Conservation (phyloP, 1,139 yeast genomes). For the Geotrichum macrosporum region DNA sequence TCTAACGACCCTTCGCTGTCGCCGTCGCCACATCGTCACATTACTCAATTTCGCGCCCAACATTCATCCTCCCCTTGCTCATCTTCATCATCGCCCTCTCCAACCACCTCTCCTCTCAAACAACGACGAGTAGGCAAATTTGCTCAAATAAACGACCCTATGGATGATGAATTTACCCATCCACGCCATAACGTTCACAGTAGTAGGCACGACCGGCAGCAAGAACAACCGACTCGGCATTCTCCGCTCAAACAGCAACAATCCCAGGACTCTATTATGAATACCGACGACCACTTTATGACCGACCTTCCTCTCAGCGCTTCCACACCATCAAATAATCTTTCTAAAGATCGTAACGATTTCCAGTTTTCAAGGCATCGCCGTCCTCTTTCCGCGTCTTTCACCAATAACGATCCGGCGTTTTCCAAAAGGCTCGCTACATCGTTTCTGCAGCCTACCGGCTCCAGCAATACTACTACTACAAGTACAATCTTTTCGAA, state of each 20-base stretch:
- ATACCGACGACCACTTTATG: conserved; percentile 15
- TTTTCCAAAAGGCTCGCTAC: conserved; percentile 17
- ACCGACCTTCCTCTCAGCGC: conserved; percentile 9
- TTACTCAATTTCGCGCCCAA: conserved; percentile 15
- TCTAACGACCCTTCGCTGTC: conserved; percentile 19
- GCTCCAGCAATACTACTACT: neutral
- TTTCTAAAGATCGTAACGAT: neutral
- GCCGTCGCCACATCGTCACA: conserved; percentile 20
- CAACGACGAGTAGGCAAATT: conserved; percentile 12
- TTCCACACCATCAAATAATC: neutral
- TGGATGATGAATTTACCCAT: neutral
- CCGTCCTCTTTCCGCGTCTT: conserved; percentile 14
- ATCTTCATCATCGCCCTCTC: conserved; percentile 16
- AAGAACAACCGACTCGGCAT: conserved; percentile 2
- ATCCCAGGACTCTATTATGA: conserved; percentile 3
- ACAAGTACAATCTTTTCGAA: conserved; percentile 1
- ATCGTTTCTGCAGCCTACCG: conserved; percentile 8
- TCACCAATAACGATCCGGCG: conserved; percentile 3
- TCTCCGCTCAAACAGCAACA: neutral
- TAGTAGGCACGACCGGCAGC: neutral
- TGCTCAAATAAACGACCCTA: conserved; percentile 5
- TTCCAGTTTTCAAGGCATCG: conserved; percentile 4
- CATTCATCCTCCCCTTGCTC: conserved; percentile 17
- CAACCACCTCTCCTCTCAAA: conserved; percentile 15
- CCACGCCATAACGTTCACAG: neutral